phyloP scores from a whole-genome alignment of 352 stramenopile genomes.

The Pythium sukuiense region DNA sequence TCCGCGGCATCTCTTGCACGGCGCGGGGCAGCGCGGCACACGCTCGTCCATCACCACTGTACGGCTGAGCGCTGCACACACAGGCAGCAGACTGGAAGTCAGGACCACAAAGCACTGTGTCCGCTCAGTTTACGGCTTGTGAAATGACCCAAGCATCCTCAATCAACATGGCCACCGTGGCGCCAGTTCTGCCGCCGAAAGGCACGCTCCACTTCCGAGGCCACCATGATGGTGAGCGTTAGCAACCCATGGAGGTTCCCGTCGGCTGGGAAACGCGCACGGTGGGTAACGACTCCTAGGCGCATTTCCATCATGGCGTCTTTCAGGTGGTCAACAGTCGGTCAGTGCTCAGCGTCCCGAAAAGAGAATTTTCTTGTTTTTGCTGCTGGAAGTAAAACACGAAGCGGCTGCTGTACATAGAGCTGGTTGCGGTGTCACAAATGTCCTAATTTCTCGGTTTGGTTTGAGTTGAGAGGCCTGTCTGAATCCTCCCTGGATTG shows the following conservation, averaged over 20 bases:
- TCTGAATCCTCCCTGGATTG: background rate
- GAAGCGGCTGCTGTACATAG: background rate
- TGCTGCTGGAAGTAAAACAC: background rate
- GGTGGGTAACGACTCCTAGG: background rate
- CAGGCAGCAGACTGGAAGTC: background rate
- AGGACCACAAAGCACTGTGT: background rate
- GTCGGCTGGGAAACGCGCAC: background rate
- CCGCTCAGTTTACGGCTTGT: background rate
- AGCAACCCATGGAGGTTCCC: background rate
- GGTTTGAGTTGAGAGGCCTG: background rate
- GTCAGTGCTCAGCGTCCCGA: background rate
- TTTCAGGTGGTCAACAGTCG: background rate
- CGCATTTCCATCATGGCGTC: background rate
- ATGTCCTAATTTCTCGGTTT: background rate
- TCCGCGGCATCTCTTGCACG: constrained; percentile 15
- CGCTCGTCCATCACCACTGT: constrained; percentile 19
- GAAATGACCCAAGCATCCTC: background rate
- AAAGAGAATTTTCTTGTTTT: background rate
- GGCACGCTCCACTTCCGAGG: background rate
- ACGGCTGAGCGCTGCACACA: constrained; percentile 1
- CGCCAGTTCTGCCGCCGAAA: background rate
- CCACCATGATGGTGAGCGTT: background rate
- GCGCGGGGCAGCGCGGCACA: background rate
- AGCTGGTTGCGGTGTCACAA: background rate
- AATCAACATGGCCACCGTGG: background rate